Evolutionary conservation across 768 basidiomycete genomes (phyloP).

Genomic region (Russula olivacea): DNA sequence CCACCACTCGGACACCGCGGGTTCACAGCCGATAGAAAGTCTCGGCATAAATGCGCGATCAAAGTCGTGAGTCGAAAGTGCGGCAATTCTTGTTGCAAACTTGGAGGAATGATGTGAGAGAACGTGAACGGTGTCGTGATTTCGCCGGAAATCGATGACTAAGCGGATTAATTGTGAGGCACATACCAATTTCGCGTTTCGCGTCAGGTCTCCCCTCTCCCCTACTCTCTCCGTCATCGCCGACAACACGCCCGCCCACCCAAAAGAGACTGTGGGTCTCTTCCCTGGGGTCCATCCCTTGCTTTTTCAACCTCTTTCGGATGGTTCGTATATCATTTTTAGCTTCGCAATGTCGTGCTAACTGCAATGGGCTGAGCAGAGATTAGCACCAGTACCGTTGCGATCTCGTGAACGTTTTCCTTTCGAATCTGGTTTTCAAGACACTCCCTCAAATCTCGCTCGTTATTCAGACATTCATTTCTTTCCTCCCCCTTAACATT

Average conservation of each 20-base stretch:
- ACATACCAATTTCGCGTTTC: neutral
- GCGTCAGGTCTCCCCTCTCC: neutral
- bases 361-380: neutral
- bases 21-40: neutral
- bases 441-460: slow-evolving; percentile 11
- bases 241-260: neutral
- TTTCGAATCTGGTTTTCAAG: neutral
- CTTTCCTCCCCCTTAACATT: neutral
- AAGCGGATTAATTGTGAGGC: neutral
- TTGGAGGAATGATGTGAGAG: neutral
- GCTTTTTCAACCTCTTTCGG: neutral
- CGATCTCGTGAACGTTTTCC: slow-evolving; percentile 9
- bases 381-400: neutral
- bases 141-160: neutral
- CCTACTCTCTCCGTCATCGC: neutral
- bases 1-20: too few species aligned
- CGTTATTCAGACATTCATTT: slow-evolving; percentile 13
- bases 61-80: too few species aligned
- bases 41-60: too few species aligned
- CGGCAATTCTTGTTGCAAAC: too few species aligned
- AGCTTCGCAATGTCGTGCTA: neutral
- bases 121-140: neutral
- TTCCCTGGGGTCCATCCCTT: neutral
- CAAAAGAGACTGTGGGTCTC: neutral
- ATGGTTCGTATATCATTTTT: neutral